These are phyloP conservation scores for Brassica carinata DNA, from an alignment of 345 rosid species.

Conservation along the genomic window DNA sequence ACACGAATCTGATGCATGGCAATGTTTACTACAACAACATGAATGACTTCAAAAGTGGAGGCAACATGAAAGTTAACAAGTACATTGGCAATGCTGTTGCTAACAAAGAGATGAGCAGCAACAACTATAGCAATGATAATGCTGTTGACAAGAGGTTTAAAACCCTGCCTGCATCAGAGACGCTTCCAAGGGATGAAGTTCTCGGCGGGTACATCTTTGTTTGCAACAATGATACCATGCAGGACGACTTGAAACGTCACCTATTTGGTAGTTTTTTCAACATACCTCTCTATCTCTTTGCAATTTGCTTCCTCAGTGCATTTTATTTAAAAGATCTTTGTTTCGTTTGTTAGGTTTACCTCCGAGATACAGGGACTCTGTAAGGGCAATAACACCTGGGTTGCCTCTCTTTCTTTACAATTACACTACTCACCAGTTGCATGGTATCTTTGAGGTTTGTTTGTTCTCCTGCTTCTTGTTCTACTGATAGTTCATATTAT, in stretches of 20 bases:
- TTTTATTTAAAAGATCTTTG: neutral
- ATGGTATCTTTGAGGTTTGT: conserved; percentile 93
- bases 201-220: conserved; percentile 99
- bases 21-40: conserved; percentile 54
- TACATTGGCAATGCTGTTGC: conserved; percentile 58
- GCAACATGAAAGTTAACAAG: conserved; percentile 58
- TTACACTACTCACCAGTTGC: conserved; percentile 96
- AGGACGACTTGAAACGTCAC: conserved; percentile 90
- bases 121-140: conserved; percentile 48
- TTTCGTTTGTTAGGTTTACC: conserved; percentile 70
- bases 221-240: conserved; percentile 98
- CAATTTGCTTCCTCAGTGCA: neutral
- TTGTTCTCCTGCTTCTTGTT: conserved; percentile 23
- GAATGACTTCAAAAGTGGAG: conserved; percentile 53
- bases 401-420: conserved; percentile 94
- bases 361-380: conserved; percentile 97
- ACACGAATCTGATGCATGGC: conserved; percentile 55
- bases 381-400: conserved; percentile 96
- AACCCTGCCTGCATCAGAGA: conserved; percentile 94
- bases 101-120: conserved; percentile 50
- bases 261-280: conserved; percentile 70
- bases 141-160: conserved; percentile 52
- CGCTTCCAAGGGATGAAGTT: conserved; percentile 89
- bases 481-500: conserved; percentile 4
- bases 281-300: neutral